Conservation (phyloP, 2,329 filamentous ascomycete species). For the Verticillium nonalfalfae region DNA sequence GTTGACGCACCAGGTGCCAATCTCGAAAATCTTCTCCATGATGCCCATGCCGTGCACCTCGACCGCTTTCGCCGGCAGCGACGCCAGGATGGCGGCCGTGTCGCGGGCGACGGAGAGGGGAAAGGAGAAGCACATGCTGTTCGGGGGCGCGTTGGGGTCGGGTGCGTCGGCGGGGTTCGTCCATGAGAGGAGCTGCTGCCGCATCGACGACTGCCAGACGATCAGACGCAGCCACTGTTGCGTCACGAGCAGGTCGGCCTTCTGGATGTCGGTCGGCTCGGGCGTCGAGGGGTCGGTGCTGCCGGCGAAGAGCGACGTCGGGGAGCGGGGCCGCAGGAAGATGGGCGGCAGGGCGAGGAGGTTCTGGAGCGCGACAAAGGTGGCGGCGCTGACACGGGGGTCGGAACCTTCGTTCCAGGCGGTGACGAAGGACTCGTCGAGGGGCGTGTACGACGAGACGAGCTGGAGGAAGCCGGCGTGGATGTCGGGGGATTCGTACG, state of each 20-base stretch:
- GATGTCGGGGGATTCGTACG: conserved; percentile 45
- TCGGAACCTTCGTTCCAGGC: conserved; percentile 56
- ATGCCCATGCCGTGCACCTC: conserved; percentile 44
- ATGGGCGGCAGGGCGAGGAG: conserved; percentile 23
- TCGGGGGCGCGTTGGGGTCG: conserved; percentile 39
- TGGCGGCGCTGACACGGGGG: conserved; percentile 23
- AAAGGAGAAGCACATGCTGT: conserved; percentile 55
- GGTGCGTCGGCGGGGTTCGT: conserved; percentile 10
- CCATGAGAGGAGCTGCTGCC: conserved; percentile 57
- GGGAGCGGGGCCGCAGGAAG: conserved; percentile 18
- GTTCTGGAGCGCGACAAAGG: conserved; percentile 27
- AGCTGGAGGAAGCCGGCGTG: conserved; percentile 54
- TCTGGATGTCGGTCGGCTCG: conserved; percentile 54
- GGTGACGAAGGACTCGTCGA: conserved; percentile 57
- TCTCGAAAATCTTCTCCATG: conserved; percentile 43
- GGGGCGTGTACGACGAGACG: conserved; percentile 53
- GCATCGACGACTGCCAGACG: conserved; percentile 67
- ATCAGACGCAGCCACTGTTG: conserved; percentile 67
- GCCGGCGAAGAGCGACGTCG: conserved; percentile 14
- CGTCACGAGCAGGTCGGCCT: conserved; percentile 61
- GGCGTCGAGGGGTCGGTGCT: conserved; percentile 25
- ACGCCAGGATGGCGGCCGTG: conserved; percentile 37
- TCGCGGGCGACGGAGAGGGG: conserved; percentile 57
- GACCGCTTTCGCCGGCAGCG: conserved; percentile 31
- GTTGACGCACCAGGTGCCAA: conserved; percentile 37